A percentile compares a stretch with the other conserved stretches of the same genome.
Conservation (phyloP, 495 filamentous ascomycete genomes). For the Monascus purpureus region DNA sequence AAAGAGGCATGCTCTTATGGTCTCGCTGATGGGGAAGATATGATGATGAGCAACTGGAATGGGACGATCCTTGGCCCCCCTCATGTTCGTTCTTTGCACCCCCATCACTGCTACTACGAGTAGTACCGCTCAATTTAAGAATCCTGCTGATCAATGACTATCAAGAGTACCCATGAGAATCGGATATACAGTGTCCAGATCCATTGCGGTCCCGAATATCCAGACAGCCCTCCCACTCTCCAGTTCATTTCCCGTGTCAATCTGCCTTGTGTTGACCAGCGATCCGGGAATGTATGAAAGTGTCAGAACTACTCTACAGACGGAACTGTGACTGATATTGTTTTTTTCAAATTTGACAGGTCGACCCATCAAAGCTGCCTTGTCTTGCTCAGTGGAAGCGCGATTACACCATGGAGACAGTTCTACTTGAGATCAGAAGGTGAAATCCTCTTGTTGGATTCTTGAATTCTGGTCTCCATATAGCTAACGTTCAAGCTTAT, state of each 20-base stretch:
- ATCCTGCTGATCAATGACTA: neutral
- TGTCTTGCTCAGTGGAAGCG: slow-evolving; percentile 81
- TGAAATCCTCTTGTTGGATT: slow-evolving; percentile 19
- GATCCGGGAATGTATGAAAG: slow-evolving; percentile 53
- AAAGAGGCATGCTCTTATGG: slow-evolving; percentile 95
- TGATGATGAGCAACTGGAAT: slow-evolving; percentile 97
- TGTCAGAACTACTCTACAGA: neutral
- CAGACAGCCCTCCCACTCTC: slow-evolving; percentile 74
- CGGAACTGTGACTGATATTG: neutral
- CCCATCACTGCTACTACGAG: slow-evolving; percentile 1
- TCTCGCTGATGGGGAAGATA: slow-evolving; percentile 84
- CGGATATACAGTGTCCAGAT: slow-evolving; percentile 97
- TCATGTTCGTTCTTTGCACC: slow-evolving; percentile 48
- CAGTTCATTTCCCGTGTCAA: slow-evolving; percentile 90
- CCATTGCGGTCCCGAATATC: slow-evolving; percentile 84
- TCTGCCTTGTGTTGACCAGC: slow-evolving; percentile 75
- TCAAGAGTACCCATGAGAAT: slow-evolving; percentile 88
- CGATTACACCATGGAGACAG: slow-evolving; percentile 84
- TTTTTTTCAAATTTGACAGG: slow-evolving; percentile 31
- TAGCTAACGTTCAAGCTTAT: slow-evolving; percentile 6
- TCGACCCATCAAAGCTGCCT: slow-evolving; percentile 69
- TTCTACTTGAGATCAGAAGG: slow-evolving; percentile 80
- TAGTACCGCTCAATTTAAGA: neutral
- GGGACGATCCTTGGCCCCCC: slow-evolving; percentile 94
- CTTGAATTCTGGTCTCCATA: slow-evolving; percentile 6